Percentiles rank a stretch among this genome's conserved stretches.
These are phyloP conservation scores for Boletus rufocinnamomeus DNA, from an alignment of 768 basidiomycete genomes.

Conservation along the genomic window DNA sequence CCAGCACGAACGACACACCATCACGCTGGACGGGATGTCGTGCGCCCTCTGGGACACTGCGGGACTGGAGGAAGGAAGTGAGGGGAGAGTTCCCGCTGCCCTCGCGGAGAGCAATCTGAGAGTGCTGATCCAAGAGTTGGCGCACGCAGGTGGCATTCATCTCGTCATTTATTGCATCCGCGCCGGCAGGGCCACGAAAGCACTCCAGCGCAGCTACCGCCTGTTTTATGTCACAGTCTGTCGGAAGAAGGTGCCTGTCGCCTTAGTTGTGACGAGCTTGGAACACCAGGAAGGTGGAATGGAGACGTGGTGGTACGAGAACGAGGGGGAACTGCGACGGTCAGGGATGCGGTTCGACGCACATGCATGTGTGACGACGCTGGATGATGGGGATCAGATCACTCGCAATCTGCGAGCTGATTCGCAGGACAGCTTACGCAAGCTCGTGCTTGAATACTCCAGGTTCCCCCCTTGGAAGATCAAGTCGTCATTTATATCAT, in stretches of 20 bases:
- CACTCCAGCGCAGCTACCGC: slow-evolving; percentile 34
- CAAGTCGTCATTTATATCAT: neutral
- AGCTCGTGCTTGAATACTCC: slow-evolving; percentile 4
- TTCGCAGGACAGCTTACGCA: neutral
- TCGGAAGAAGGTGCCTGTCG: slow-evolving; percentile 35
- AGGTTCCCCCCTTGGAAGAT: neutral
- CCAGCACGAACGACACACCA: neutral
- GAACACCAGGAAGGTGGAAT: slow-evolving; percentile 28
- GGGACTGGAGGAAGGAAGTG: slow-evolving; percentile 10
- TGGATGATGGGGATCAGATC: neutral
- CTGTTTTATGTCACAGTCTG: slow-evolving; percentile 38
- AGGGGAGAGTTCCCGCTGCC: slow-evolving; percentile 11
- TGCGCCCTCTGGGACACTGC: slow-evolving; percentile 11
- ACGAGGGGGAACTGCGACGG: slow-evolving; percentile 25
- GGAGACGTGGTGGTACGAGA: slow-evolving; percentile 32
- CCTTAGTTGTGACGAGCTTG: slow-evolving; percentile 38
- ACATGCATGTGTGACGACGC: slow-evolving; percentile 14
- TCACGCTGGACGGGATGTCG: neutral
- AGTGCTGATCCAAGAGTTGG: neutral
- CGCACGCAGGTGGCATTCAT: slow-evolving; percentile 5
- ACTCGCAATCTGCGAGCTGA: neutral
- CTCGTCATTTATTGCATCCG: slow-evolving; percentile 14
- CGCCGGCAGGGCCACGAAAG: slow-evolving; percentile 1
- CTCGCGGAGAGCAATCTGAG: slow-evolving; percentile 1
- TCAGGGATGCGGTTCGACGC: slow-evolving; percentile 34